These are phyloP conservation scores for Thraustochytrium sp. DNA, from an alignment of 352 stramenopile genomes.

Conservation along the genomic window DNA sequence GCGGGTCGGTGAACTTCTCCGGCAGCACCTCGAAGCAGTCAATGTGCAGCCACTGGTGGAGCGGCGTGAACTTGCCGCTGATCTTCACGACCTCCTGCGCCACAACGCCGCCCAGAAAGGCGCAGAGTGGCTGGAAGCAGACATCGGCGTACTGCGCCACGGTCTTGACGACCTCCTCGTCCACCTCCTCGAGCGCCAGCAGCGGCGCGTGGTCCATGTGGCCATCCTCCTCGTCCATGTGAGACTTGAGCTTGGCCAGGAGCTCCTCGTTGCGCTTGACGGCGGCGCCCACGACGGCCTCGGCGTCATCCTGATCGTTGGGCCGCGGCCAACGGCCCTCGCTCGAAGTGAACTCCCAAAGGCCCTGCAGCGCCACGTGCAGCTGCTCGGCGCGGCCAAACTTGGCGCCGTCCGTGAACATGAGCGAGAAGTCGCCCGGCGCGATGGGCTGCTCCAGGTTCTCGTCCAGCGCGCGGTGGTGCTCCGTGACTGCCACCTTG, in stretches of 20 bases:
- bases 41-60: slow-evolving; percentile 98
- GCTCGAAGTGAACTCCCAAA: slow-evolving; percentile 63
- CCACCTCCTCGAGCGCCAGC: slow-evolving; percentile 28
- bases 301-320: slow-evolving; percentile 69
- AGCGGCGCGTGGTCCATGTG: slow-evolving; percentile 55
- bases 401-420: slow-evolving; percentile 96
- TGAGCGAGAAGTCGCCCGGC: slow-evolving; percentile 63
- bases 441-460: slow-evolving; percentile 77
- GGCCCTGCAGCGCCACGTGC: slow-evolving; percentile 77
- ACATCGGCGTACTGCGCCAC: slow-evolving; percentile 58
- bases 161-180: slow-evolving; percentile 34
- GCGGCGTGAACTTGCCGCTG: slow-evolving; percentile 96
- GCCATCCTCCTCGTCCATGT: slow-evolving; percentile 60
- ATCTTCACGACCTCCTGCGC: slow-evolving; percentile 95
- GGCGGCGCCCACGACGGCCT: slow-evolving; percentile 73
- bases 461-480: slow-evolving; percentile 78
- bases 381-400: slow-evolving; percentile 82
- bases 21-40: slow-evolving; percentile 93
- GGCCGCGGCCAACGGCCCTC: slow-evolving; percentile 72
- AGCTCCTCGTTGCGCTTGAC: slow-evolving; percentile 67
- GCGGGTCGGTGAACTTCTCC: not conserved
- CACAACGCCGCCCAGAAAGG: slow-evolving; percentile 91
- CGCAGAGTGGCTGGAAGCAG: slow-evolving; percentile 90
- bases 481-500: slow-evolving; percentile 84
- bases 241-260: slow-evolving; percentile 55